A percentile compares a stretch with the other conserved stretches of the same genome.
Evolutionary conservation across 768 basidiomycete genomes (phyloP).

Genomic region (Tremella yokohamensis): DNA sequence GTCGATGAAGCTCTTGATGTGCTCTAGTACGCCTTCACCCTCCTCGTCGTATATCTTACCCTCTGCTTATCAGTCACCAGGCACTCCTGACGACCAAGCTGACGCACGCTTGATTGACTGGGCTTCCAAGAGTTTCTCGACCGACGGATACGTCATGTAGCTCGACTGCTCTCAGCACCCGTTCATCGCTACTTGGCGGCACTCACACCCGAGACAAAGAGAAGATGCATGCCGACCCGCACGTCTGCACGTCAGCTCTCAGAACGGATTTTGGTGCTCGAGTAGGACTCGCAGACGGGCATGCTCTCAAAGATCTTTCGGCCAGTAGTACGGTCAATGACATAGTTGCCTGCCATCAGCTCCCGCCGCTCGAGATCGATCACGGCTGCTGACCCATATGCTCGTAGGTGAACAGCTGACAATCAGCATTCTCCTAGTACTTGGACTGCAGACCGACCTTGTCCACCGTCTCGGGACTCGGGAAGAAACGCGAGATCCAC

Average conservation of each 20-base stretch:
- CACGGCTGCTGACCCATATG: slow-evolving; percentile 41
- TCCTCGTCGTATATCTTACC: slow-evolving; percentile 47
- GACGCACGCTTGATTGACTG: slow-evolving; percentile 48
- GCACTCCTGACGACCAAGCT: neutral
- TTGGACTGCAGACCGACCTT: slow-evolving; percentile 27
- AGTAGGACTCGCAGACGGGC: slow-evolving; percentile 58
- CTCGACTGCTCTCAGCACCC: slow-evolving; percentile 19
- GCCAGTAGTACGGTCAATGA: slow-evolving; percentile 49
- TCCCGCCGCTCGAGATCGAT: slow-evolving; percentile 5
- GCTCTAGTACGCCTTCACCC: slow-evolving; percentile 43
- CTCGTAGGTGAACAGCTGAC: slow-evolving; percentile 48
- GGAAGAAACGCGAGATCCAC: slow-evolving; percentile 43
- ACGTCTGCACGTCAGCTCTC: slow-evolving; percentile 24
- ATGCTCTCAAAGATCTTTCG: slow-evolving; percentile 68
- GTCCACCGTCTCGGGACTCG: slow-evolving; percentile 43
- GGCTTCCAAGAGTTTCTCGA: slow-evolving; percentile 41
- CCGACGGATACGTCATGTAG: slow-evolving; percentile 35
- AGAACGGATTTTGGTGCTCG: neutral
- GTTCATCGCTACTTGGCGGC: neutral
- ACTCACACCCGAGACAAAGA: slow-evolving; percentile 56
- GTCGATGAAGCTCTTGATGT: slow-evolving; percentile 50
- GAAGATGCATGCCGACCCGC: slow-evolving; percentile 61
- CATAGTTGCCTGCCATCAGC: slow-evolving; percentile 43
- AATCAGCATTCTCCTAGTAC: neutral
- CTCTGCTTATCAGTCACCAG: slow-evolving; percentile 25